Percentiles rank a stretch among this genome's conserved stretches.
phyloP scores from a whole-genome alignment of 148 eudicot genomes.

The Cornus suecica region DNA sequence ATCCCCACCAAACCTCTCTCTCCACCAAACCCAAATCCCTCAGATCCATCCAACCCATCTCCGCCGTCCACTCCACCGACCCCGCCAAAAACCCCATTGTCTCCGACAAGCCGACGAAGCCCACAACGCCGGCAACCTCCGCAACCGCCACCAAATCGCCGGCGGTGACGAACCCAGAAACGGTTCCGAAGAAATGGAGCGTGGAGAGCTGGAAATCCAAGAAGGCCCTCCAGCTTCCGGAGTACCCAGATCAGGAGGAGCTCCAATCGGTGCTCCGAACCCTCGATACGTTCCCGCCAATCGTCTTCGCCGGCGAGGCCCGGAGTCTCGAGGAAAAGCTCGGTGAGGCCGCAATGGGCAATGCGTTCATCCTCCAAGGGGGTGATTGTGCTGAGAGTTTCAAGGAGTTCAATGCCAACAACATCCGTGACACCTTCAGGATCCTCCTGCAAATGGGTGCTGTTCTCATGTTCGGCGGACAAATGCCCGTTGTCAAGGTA shows the following conservation, averaged over 20 bases:
- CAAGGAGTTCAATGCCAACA: conserved; percentile 40
- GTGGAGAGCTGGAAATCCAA: conserved; percentile 53
- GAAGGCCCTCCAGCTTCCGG: conserved; percentile 51
- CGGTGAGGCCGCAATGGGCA: conserved; percentile 53
- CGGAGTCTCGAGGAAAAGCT: conserved; percentile 39
- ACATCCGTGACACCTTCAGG: conserved; percentile 57
- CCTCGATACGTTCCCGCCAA: conserved; percentile 43
- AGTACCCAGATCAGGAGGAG: conserved; percentile 44
- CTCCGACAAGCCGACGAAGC: conserved; percentile 15
- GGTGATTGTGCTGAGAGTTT: conserved; percentile 70
- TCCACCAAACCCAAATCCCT: conserved; percentile 15
- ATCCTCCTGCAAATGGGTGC: conserved; percentile 63
- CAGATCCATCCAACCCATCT: conserved; percentile 34
- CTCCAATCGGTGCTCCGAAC: conserved; percentile 44
- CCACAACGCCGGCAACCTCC: background rate
- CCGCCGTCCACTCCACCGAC: conserved; percentile 43
- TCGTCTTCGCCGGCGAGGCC: conserved; percentile 66
- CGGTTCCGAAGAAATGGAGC: conserved; percentile 28
- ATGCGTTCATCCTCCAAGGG: conserved; percentile 54
- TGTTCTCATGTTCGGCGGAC: conserved; percentile 64
- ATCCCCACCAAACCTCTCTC: conserved; percentile 18
- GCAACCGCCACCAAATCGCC: background rate
- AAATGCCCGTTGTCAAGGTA: conserved; percentile 69
- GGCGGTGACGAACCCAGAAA: background rate
- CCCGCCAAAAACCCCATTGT: conserved; percentile 31